These are phyloP conservation scores for Heimioporus sp. DNA, from an alignment of 768 basidiomycete species.

Conservation along the genomic window DNA sequence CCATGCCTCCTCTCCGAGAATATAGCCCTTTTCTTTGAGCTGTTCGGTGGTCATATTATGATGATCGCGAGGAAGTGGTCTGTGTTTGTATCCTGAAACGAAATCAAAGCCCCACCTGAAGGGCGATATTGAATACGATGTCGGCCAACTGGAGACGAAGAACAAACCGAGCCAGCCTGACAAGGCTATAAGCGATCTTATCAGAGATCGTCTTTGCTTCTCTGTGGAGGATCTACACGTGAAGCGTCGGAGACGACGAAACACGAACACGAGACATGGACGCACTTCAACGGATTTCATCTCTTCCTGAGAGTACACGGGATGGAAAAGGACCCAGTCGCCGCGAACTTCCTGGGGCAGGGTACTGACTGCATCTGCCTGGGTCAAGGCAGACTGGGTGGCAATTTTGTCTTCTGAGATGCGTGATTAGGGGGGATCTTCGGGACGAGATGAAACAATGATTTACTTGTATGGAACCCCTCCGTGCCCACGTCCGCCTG, in stretches of 20 bases:
- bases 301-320: constrained; percentile 80
- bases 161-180: constrained; percentile 49
- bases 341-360: constrained; percentile 58
- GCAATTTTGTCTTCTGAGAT: constrained; percentile 26
- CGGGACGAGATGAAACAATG: neutral
- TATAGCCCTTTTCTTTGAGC: constrained; percentile 68
- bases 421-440: neutral
- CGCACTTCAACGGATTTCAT: constrained; percentile 67
- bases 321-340: constrained; percentile 92
- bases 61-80: constrained; percentile 54
- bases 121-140: constrained; percentile 1
- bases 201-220: constrained; percentile 67
- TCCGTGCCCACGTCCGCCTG: constrained; percentile 30
- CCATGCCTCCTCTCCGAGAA: constrained; percentile 78
- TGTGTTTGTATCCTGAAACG: constrained; percentile 83
- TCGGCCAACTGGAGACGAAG: neutral
- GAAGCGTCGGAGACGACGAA: constrained; percentile 2
- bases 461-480: constrained; percentile 34
- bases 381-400: constrained; percentile 13
- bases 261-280: neutral
- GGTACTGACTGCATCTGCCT: constrained; percentile 48
- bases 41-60: constrained; percentile 69
- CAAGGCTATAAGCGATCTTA: constrained; percentile 65
- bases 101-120: constrained; percentile 73
- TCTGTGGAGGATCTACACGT: constrained; percentile 62